phyloP scores from a whole-genome alignment of 768 basidiomycete genomes.

The Boletus vermiculosoides region DNA sequence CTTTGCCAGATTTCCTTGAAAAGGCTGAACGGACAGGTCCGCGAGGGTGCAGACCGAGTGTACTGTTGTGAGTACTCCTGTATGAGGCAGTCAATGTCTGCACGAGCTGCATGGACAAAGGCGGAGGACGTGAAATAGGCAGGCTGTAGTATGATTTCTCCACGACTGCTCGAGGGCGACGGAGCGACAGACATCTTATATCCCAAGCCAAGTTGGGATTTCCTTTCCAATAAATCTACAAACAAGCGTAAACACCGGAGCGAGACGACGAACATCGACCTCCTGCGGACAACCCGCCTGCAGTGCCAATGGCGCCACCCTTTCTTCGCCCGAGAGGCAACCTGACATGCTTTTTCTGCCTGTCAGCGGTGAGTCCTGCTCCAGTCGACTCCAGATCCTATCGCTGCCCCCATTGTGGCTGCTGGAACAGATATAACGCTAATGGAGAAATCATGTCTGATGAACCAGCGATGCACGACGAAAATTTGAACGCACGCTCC shows the following conservation, averaged over 20 bases:
- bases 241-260: conserved; percentile 9
- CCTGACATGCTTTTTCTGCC: conserved; percentile 72
- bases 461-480: conserved; percentile 86
- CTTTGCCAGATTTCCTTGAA: conserved; percentile 71
- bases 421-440: conserved; percentile 73
- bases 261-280: neutral
- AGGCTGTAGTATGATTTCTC: conserved; percentile 66
- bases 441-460: conserved; percentile 78
- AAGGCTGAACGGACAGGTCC: conserved; percentile 53
- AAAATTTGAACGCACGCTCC: conserved; percentile 62
- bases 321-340: conserved; percentile 55
- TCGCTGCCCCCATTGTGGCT: conserved; percentile 63
- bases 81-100: conserved; percentile 59
- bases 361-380: conserved; percentile 40
- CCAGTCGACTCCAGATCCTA: conserved; percentile 56
- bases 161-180: conserved; percentile 56
- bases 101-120: conserved; percentile 62
- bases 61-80: conserved; percentile 53
- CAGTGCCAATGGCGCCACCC: conserved; percentile 17
- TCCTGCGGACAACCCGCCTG: neutral
- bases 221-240: conserved; percentile 23
- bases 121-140: conserved; percentile 76
- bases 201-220: neutral
- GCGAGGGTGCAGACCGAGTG: conserved; percentile 24
- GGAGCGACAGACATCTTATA: conserved; percentile 43